Conservation (phyloP, 2,329 filamentous ascomycete species). For the Verticillium longisporum region DNA sequence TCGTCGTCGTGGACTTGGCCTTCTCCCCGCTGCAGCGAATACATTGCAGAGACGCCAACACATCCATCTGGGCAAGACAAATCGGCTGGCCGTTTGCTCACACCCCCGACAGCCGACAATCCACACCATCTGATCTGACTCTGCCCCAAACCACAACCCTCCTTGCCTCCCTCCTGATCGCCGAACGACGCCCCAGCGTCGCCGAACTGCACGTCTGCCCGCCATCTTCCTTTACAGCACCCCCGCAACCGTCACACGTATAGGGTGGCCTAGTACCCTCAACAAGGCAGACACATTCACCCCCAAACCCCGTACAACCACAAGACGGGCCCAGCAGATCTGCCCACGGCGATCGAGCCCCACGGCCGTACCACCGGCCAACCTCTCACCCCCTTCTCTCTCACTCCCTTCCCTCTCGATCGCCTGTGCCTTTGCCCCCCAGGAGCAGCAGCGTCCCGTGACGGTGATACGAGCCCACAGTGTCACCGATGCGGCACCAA, state of each 20-base stretch:
- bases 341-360: background rate
- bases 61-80: too few relatives aligned
- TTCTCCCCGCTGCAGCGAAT: too few relatives aligned
- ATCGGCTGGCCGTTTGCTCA: too few relatives aligned
- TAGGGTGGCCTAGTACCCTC: background rate
- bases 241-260: background rate
- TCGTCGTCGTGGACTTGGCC: too few relatives aligned
- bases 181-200: background rate
- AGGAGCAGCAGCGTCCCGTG: background rate
- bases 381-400: too few relatives aligned
- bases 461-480: background rate
- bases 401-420: background rate
- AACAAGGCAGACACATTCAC: too few relatives aligned
- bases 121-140: background rate
- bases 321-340: background rate
- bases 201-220: background rate
- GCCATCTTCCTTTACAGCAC: background rate
- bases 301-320: background rate
- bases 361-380: background rate
- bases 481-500: background rate
- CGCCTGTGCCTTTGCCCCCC: background rate
- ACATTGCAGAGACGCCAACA: too few relatives aligned
- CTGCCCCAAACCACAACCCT: background rate
- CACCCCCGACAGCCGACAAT: background rate
- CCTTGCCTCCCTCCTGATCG: background rate